Base-by-base conservation (phyloP, 1,139 yeast genomes). In the Geotrichum reessii region DNA sequence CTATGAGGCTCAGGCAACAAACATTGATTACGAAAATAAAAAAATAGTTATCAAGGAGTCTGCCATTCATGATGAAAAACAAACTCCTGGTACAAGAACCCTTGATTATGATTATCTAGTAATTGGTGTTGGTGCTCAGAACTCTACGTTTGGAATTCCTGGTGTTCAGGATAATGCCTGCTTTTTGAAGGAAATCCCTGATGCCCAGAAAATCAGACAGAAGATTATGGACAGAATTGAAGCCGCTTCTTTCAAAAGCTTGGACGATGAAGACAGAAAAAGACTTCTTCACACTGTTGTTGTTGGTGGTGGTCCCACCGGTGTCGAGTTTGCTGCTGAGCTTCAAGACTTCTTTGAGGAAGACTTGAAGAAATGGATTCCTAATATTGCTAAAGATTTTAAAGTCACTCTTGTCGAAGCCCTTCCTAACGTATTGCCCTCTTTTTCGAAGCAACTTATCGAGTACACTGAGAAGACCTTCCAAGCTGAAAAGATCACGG, bases 251-350 rank as follows among this genome's bases (percentile, higher is more conserved):
- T 81, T 86, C 69, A 81, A 86, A 71, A 87, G 92, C 55, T 78
- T 80, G 64, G 86, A 82, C 62, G 90, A 86, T 67, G 84, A 84
- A 37, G 93, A 87, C 72, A 83, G 96, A 75, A 83, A 85, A 77
- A 81, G 95, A 73, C 79, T 90, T 67, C 80, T 90, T 67, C 86
- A 86, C 63, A 84, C 91, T 66, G 91, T 90, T 61, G 93, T 90
- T 62, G 95, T 92, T 64, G 97, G 97, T 67, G 97, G 97, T 72
- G 97, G 97, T 63, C 96, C 97, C 70, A 91, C 97, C 57, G 97
- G 97, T 76, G 97, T 91, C 63, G 97, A 91, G 74, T 87, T 88
- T 69, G 96, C 97, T 65, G 97, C 96, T 69, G 97, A 92, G 75
- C 77, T 92, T 67, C 95, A 88, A 75, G 98, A 92, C 75, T 92